Base-by-base conservation (phyloP, 345 rosid genomes). In the Euclidium syriacum region DNA sequence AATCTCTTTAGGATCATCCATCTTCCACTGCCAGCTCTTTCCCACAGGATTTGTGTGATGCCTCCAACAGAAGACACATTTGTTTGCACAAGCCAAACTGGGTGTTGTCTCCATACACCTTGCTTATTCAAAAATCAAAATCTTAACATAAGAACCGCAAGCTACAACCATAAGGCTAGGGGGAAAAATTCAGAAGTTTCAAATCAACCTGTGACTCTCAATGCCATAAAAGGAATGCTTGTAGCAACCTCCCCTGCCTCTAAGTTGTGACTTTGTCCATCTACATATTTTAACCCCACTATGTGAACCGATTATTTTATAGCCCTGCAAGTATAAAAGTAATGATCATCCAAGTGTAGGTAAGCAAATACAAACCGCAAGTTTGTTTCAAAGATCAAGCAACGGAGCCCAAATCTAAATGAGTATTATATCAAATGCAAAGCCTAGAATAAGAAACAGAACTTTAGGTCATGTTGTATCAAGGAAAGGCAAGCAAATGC, bases 221-320 rank as follows among this genome's bases (percentile, higher is more conserved):
- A 94, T 94, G 67, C 97, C 99, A 74, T 94, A 90, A 74, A 94
- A 94, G 12, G 97, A 85, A 73, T 94, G 96, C 86, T 94, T 94
- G 78, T 94, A 94, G 80, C 96, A 94, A 61, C 99, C 99, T 81
- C 99, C 99, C 55, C 99, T 81, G 34, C 99, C 99, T 80, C 97
- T 84, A 67, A 94, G 99, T 57, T 94, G 99, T 23, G 97, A 94
- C 75, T 94, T 94, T 56, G 99, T 94, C 99, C 99, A 90, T 80
- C 97, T 73, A 80, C 97, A 94, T 42, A 94, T 90, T 61, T 94
- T 94, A 60, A 94, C 99, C 14, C 99, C 96, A 42, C 99, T 84
- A 77, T 94, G 99, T 6, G 99, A 90, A 77, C 99, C 99, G 55
- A 94, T 86, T 36, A 94, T 84, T 70, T 90, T 90, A 77, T 94